Evolutionary conservation across 1,139 yeast genomes (phyloP).

Genomic region (Protomyces macrosporus): DNA sequence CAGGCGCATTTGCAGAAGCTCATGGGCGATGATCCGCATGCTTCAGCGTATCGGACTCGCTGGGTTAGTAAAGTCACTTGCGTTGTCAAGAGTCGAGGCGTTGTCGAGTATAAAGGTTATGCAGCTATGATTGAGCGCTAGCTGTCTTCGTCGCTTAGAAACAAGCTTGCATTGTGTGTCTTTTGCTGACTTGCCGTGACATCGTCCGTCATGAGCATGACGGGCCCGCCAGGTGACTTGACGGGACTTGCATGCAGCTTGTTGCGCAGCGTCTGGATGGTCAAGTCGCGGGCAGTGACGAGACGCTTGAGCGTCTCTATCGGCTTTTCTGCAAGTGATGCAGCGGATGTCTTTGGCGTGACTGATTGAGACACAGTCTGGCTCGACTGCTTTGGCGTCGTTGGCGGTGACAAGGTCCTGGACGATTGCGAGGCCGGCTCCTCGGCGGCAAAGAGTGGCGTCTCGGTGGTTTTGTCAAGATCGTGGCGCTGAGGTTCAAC

Average conservation of each 20-base stretch:
- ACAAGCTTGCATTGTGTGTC: background rate
- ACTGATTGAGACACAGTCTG: background rate
- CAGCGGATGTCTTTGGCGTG: background rate
- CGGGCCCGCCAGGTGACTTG: constrained; percentile 35
- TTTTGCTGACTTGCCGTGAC: background rate
- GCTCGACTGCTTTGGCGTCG: background rate
- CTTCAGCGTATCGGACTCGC: background rate
- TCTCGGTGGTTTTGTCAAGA: background rate
- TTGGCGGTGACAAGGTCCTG: background rate
- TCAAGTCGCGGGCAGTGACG: constrained; percentile 12
- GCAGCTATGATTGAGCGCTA: background rate
- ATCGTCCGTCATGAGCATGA: background rate
- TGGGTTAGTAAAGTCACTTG: constrained; percentile 24
- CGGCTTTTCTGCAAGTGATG: background rate
- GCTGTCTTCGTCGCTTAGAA: background rate
- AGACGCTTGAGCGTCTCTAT: background rate
- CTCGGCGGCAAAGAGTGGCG: background rate
- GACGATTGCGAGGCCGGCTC: background rate
- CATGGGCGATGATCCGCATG: background rate
- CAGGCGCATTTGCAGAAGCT: constrained; percentile 14
- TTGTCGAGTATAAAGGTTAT: constrained; percentile 23
- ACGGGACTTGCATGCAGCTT: constrained; percentile 41
- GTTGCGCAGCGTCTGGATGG: constrained; percentile 13
- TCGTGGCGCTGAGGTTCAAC: background rate
- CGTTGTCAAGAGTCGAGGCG: constrained; percentile 19